Evolutionary conservation across 139 green algal species (phyloP).

Genomic region (Medakamo hakoo): DNA sequence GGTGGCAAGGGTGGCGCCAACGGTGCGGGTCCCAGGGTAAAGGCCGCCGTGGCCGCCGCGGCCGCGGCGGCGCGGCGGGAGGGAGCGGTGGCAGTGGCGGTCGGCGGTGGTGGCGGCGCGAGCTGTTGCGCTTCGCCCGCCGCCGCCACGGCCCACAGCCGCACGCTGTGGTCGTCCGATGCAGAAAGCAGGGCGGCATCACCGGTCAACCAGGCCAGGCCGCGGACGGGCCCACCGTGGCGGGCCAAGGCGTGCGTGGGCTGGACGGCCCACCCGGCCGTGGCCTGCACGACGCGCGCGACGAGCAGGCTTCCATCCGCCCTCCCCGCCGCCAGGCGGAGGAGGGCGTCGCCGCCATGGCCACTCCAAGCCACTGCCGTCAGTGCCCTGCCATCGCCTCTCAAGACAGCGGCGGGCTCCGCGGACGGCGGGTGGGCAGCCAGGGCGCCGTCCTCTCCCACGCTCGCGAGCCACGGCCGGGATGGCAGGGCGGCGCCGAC

Average conservation of each 20-base stretch:
- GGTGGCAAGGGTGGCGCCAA: neutral
- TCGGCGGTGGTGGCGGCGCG: neutral
- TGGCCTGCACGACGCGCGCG: too few species aligned
- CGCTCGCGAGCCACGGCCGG: neutral
- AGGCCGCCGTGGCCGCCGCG: neutral
- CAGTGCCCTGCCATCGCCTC: too few species aligned
- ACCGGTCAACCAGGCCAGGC: neutral
- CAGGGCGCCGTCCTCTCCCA: neutral
- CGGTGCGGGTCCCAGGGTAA: neutral
- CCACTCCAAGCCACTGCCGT: too few species aligned
- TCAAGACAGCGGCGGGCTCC: too few species aligned
- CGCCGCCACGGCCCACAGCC: neutral
- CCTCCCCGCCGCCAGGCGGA: too few species aligned
- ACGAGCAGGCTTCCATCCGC: too few species aligned
- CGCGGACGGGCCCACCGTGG: neutral
- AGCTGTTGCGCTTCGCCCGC: neutral
- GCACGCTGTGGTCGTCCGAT: neutral
- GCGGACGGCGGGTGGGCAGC: neutral
- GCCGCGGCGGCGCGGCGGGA: neutral
- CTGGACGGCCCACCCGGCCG: too few species aligned
- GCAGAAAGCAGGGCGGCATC: neutral
- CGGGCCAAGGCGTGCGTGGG: neutral
- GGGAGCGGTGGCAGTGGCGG: too few species aligned
- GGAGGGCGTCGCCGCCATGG: neutral
- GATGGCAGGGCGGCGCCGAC: too few species aligned